These are phyloP conservation scores for Helianthus annuus DNA, from an alignment of 129 eudicot genomes.

Conservation along the genomic window DNA sequence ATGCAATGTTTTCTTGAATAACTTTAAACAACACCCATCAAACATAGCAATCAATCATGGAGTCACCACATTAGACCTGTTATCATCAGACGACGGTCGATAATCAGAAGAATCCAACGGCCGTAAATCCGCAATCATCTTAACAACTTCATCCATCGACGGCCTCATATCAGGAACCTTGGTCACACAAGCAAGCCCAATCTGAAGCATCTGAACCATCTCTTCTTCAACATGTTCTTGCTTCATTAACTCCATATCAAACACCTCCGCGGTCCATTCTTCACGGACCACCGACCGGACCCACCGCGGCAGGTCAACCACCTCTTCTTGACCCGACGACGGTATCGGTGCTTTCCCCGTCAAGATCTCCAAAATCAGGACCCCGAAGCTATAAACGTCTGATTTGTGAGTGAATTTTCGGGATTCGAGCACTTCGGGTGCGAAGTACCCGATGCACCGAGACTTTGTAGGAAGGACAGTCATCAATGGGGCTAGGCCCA, in stretches of 20 bases:
- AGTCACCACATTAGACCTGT: conserved; percentile 63
- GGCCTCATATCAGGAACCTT: conserved; percentile 66
- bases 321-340: conserved; percentile 55
- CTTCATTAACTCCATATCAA: conserved; percentile 71
- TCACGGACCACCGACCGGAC: conserved; percentile 90
- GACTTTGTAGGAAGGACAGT: conserved; percentile 40
- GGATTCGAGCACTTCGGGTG: conserved; percentile 81
- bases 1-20: conserved; percentile 14
- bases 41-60: conserved; percentile 47
- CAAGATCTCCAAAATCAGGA: conserved; percentile 74
- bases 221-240: conserved; percentile 72
- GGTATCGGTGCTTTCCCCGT: conserved; percentile 79
- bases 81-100: conserved; percentile 70
- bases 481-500: conserved; percentile 69
- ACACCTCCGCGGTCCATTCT: conserved; percentile 96
- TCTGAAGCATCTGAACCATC: conserved; percentile 92
- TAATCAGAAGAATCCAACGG: conserved; percentile 48
- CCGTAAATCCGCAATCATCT: conserved; percentile 69
- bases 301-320: conserved; percentile 86
- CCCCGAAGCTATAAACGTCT: conserved; percentile 94
- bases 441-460: conserved; percentile 65
- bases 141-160: conserved; percentile 71
- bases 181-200: conserved; percentile 77
- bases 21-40: conserved; percentile 5
- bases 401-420: conserved; percentile 69